Evolutionary conservation across 2,329 filamentous ascomycete genomes (phyloP), one percentile per base, ranked within the genome.

Genomic region (Fusarium odoratissimum): DNA sequence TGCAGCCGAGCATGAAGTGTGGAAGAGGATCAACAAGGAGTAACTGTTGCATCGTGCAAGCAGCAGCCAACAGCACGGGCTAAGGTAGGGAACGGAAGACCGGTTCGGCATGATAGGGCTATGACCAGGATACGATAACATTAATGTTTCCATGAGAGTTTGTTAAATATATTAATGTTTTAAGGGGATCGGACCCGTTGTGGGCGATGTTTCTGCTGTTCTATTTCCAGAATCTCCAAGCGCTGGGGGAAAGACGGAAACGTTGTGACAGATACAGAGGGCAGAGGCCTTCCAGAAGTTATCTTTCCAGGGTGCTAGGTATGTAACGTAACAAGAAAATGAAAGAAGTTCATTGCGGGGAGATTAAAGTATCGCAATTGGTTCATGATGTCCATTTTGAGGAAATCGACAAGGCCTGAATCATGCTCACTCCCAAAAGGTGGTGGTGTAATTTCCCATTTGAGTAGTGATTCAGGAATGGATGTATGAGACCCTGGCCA

Each of bases 1-100:
- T 13, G 87, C 86, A 19, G 89, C 88, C 19, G 90, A 91, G 82
- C 83, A 82, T 56, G 88, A 91, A 79, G 86, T 91, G 30, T 91
- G 90, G 90, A 87, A 86, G 80, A 86, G 85, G 77, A 89, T 91
- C 77, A 91, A 89, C 80, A 90, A 89, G 81, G 83, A 87, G 52
- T 87, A 83, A 63, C 44, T 49, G 63, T 52, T n/a, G 37, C 44
- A 67, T 56, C 30, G 41, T 35, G 41, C 48, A 41, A 64, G 19
- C 17, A 49, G 7, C 31, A 44, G 41, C 38, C 59, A 45, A 48
- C 54, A 64, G 25, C 14, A 41, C 54, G 59, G 40, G 48, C 17
- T 35, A 21, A 51, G 64, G 60, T 55, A 72, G 60, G 64, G 64
- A 45, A 52, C n/a, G 14, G 44, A 45, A 45, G 45, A 48, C 57